phyloP scores from a whole-genome alignment of 2,329 filamentous ascomycete species.

The Fusarium sp. region DNA sequence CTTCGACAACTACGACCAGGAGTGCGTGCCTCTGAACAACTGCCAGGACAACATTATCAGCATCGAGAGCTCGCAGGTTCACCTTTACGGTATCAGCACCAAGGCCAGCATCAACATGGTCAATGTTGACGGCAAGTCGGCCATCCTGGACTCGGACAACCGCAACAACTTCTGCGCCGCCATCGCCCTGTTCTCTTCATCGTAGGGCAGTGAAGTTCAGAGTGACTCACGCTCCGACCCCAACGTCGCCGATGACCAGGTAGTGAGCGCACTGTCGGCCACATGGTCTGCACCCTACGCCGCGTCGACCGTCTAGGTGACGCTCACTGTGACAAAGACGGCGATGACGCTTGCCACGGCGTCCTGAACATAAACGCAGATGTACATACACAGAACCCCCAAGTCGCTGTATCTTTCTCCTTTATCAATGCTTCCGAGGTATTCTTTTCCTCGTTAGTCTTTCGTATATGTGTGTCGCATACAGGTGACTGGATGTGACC shows the following conservation, averaged over 20 bases:
- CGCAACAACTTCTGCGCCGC: slow-evolving; percentile 77
- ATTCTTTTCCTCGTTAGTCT: neutral
- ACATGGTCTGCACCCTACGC: too few relatives aligned
- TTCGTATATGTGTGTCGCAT: slow-evolving; percentile 1
- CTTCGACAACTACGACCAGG: slow-evolving; percentile 85
- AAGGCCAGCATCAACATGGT: slow-evolving; percentile 84
- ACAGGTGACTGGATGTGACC: slow-evolving; percentile 11
- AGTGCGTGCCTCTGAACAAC: slow-evolving; percentile 76
- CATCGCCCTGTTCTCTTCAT: slow-evolving; percentile 59
- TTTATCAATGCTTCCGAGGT: neutral
- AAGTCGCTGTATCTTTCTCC: neutral
- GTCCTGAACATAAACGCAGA: neutral
- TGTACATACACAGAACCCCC: slow-evolving; percentile 19
- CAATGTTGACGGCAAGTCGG: slow-evolving; percentile 70
- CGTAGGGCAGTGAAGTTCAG: slow-evolving; percentile 21
- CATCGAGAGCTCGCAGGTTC: slow-evolving; percentile 77
- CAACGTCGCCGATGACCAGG: too few relatives aligned
- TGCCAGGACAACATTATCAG: slow-evolving; percentile 87
- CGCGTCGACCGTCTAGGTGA: too few relatives aligned
- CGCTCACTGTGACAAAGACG: neutral
- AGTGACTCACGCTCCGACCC: neutral
- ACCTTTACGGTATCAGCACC: slow-evolving; percentile 80
- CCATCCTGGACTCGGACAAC: slow-evolving; percentile 73
- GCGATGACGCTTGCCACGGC: neutral
- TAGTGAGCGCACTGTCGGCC: too few relatives aligned